Evolutionary conservation across 2,329 filamentous ascomycete species (phyloP).

Genomic region (Cladosporium cucumerinum): DNA sequence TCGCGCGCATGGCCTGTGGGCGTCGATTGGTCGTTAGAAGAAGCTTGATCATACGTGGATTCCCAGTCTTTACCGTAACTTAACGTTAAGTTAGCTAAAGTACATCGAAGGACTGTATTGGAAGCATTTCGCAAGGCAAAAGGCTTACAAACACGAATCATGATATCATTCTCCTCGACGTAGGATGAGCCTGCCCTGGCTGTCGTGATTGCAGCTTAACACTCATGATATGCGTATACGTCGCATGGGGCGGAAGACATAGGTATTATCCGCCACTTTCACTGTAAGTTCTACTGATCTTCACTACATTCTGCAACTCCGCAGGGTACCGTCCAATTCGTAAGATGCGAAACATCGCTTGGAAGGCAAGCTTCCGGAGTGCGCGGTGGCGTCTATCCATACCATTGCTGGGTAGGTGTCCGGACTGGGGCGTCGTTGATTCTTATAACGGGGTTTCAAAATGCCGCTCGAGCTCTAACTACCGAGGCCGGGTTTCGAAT

Average conservation of each 20-base stretch:
- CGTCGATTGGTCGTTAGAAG: not conserved
- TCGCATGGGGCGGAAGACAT: not conserved
- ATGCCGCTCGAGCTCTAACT: not conserved
- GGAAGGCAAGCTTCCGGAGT: not conserved
- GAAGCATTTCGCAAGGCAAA: not conserved
- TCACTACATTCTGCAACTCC: not conserved
- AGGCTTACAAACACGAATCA: not conserved
- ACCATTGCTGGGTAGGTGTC: not conserved
- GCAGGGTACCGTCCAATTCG: not conserved
- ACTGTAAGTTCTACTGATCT: not conserved
- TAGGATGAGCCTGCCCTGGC: not conserved
- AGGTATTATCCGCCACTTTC: not conserved
- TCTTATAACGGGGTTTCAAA: not conserved
- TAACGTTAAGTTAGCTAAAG: too few relatives aligned
- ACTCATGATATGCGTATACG: not conserved
- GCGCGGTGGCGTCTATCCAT: not conserved
- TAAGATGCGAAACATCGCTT: not conserved
- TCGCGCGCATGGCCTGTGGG: not conserved
- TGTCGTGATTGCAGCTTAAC: not conserved
- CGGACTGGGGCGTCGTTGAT: not conserved
- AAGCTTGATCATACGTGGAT: not conserved
- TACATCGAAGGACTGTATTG: not conserved
- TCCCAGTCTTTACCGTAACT: not conserved
- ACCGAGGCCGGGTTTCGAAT: not conserved
- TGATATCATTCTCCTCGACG: not conserved